A percentile compares a stretch with the other conserved stretches of the same genome.
These are phyloP conservation scores for Neurospora sublineolata DNA, from an alignment of 495 filamentous ascomycete species.

Conservation along the genomic window DNA sequence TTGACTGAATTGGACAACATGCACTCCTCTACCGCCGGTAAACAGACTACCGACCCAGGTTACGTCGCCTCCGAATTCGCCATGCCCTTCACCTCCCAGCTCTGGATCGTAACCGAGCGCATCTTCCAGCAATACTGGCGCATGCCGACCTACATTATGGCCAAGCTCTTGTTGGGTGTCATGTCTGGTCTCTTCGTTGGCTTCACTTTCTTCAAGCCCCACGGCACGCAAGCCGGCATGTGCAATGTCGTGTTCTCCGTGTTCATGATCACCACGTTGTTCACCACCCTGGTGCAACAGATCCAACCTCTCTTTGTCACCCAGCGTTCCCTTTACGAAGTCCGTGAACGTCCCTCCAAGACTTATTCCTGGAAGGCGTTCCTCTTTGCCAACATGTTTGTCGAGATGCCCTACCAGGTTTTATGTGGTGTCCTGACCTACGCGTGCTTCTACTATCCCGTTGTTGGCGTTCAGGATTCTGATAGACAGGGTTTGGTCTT, in stretches of 20 bases:
- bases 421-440: conserved; percentile 48
- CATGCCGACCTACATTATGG: conserved; percentile 60
- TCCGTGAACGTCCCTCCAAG: conserved; percentile 56
- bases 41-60: background rate
- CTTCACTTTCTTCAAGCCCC: conserved; percentile 61
- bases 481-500: conserved; percentile 49
- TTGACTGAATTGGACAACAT: conserved; percentile 47
- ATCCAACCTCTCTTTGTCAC: conserved; percentile 59
- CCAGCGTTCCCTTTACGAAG: conserved; percentile 55
- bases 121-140: conserved; percentile 73
- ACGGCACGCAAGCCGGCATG: conserved; percentile 47
- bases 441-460: conserved; percentile 53
- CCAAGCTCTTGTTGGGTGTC: conserved; percentile 35
- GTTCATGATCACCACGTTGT: conserved; percentile 61
- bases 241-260: conserved; percentile 56
- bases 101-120: conserved; percentile 36
- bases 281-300: conserved; percentile 47
- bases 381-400: conserved; percentile 54
- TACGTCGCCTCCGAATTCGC: conserved; percentile 17
- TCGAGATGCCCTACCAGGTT: conserved; percentile 62
- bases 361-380: conserved; percentile 66
- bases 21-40: background rate
- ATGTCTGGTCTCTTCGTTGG: conserved; percentile 53
- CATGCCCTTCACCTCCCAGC: conserved; percentile 26
- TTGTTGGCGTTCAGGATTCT: conserved; percentile 38